phyloP scores from a whole-genome alignment of 306 rosid genomes.

The Argentina anserina region DNA sequence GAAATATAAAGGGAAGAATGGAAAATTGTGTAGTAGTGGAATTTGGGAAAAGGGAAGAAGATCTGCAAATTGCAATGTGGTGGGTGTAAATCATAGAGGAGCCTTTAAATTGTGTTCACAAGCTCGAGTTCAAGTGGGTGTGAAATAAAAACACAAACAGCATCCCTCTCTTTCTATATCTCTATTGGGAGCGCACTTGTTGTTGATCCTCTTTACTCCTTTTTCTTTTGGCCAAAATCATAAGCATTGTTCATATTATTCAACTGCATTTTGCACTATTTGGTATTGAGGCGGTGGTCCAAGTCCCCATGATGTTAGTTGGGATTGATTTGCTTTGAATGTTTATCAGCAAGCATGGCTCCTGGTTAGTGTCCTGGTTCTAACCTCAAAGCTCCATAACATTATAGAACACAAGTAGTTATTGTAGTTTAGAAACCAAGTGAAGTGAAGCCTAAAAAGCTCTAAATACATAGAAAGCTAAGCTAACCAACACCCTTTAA shows the following conservation, averaged over 20 bases:
- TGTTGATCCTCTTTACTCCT: not conserved
- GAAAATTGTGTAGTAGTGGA: not conserved
- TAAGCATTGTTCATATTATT: conserved; percentile 7
- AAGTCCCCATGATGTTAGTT: not conserved
- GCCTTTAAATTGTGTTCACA: conserved; percentile 8
- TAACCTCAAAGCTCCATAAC: not conserved
- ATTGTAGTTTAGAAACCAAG: conserved; percentile 8
- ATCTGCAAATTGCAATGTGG: conserved; percentile 29
- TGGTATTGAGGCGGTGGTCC: not conserved
- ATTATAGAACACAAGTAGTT: not conserved
- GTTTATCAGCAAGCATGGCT: not conserved
- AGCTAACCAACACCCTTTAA: conserved; percentile 5
- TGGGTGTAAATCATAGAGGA: conserved; percentile 1
- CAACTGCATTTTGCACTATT: not conserved
- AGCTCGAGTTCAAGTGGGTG: not conserved
- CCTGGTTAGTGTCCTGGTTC: not conserved
- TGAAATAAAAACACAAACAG: conserved; percentile 2
- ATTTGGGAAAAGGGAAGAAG: not conserved
- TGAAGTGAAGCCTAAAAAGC: conserved; percentile 1
- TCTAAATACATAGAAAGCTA: not conserved
- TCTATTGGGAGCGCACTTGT: conserved; percentile 23
- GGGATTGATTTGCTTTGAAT: not conserved
- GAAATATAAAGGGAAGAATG: not conserved
- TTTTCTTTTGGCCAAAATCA: conserved; percentile 10
- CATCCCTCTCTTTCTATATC: conserved; percentile 2